Base-by-base conservation (phyloP, 2,329 filamentous ascomycete genomes). In the Beauveria caledonica region DNA sequence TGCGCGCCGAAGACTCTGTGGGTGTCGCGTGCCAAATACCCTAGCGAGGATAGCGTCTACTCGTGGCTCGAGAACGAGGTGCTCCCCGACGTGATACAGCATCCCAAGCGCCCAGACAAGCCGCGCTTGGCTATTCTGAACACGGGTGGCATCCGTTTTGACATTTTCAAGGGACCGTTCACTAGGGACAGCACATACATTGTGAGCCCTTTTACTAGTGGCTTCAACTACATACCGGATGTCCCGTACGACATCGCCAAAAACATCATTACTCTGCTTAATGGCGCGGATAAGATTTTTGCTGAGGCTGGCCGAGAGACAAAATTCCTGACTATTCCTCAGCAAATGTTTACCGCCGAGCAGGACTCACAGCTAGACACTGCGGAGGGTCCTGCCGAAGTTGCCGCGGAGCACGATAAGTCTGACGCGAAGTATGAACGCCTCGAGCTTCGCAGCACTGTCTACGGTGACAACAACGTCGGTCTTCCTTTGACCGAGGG, bases 121-220 rank as follows among this genome's bases (percentile, higher is more conserved):
- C 81, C 91, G 10, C 82, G 84, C 7, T 75, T 97, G 11, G 86
- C 87, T 33, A 84, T 97, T 55, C 80, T 89, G 60, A 99, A 99
- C 73, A 96, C 90, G 0, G 94, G 94, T 27, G 90, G 89, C 3
- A 86, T 99, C 65, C 89, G 94, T 49, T 99, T 97, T 72, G 94
- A 99, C 72, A 89, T 99, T 63, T 96, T 97, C 79, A 86, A 93
- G 71, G 94, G 94, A 0, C 79, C 87, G 0, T 97, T 97, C 69
- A 97, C 94, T 0, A 85, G 86, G 44, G 94, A 99, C 71, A 88
- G 87, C 4, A 90, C 89, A 0, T 97, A 86, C 70, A 87, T 93
- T 44, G 81, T 97, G 29, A 95, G 89, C 9, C 94, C 94, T 0
- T 99, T 99, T 71, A 85, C 84, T 2, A 96, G 88, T 72, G 84